These are phyloP conservation scores for Xylaria polymorpha DNA, from an alignment of 2,329 filamentous ascomycete species.

Conservation along the genomic window DNA sequence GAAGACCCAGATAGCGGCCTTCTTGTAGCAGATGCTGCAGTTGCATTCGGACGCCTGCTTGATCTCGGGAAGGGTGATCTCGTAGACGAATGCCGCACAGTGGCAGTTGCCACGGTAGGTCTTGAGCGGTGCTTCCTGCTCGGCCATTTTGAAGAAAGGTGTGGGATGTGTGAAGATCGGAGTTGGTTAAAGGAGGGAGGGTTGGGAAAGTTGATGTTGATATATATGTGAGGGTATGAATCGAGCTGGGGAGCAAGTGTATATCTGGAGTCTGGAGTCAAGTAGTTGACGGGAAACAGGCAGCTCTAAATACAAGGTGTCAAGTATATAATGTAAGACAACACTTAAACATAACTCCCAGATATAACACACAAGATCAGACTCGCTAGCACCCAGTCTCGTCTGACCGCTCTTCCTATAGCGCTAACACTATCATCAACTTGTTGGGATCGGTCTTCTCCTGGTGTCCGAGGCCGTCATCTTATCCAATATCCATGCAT, in stretches of 20 bases:
- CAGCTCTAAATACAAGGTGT: constrained; percentile 20
- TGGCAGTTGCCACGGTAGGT: constrained; percentile 69
- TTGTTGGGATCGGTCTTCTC: constrained; percentile 36
- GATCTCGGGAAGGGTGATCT: constrained; percentile 66
- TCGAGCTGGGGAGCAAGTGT: not conserved
- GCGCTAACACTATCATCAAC: constrained; percentile 2
- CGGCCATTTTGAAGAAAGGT: constrained; percentile 38
- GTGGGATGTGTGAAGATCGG: constrained; percentile 3
- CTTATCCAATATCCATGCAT: constrained; percentile 14
- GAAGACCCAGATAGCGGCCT: constrained; percentile 56
- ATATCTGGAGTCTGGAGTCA: not conserved
- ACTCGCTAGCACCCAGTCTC: not conserved
- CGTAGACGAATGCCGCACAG: constrained; percentile 65
- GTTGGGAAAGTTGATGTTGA: not conserved
- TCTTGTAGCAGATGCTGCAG: constrained; percentile 72
- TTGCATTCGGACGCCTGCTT: constrained; percentile 68
- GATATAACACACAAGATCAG: not conserved
- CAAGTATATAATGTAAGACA: not conserved
- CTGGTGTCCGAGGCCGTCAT: constrained; percentile 29
- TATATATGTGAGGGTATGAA: not conserved
- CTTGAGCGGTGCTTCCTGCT: constrained; percentile 43
- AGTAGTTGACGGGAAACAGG: not conserved
- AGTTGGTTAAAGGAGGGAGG: not conserved
- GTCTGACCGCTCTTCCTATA: constrained; percentile 27
- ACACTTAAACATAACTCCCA: not conserved